phyloP scores from a whole-genome alignment of 2,329 filamentous ascomycete genomes.

The Byssochlamys sp. region DNA sequence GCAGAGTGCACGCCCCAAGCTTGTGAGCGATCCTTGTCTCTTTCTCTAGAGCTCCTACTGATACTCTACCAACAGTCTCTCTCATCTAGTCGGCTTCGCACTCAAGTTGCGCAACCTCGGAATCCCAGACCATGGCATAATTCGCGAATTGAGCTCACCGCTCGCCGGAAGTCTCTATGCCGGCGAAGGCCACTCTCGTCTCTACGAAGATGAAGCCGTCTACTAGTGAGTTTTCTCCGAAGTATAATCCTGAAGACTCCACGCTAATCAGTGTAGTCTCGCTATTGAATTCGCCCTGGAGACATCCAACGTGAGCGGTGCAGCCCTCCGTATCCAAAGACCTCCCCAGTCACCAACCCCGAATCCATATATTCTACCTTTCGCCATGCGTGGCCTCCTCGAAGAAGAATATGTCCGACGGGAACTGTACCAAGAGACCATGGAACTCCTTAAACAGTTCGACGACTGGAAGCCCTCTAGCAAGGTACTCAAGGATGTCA shows the following conservation, averaged over 20 bases:
- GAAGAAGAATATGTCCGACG: constrained; percentile 86
- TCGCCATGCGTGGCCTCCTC: constrained; percentile 85
- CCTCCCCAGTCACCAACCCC: constrained; percentile 36
- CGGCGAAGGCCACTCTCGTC: constrained; percentile 82
- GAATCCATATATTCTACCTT: constrained; percentile 86
- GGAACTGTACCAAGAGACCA: constrained; percentile 66
- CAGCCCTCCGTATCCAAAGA: constrained; percentile 44
- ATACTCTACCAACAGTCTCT: constrained; percentile 45
- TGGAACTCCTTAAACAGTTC: constrained; percentile 72
- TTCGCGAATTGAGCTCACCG: constrained; percentile 78
- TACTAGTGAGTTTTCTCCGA: constrained; percentile 52
- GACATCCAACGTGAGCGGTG: constrained; percentile 48
- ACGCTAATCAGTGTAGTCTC: constrained; percentile 37
- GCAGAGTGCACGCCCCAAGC: constrained; percentile 79
- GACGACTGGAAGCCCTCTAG: constrained; percentile 85
- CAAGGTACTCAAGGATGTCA: constrained; percentile 90
- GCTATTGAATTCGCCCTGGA: constrained; percentile 65
- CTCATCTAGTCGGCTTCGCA: constrained; percentile 82
- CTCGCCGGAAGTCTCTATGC: constrained; percentile 84
- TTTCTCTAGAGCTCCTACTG: constrained; percentile 2
- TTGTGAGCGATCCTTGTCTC: constrained; percentile 47
- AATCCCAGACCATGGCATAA: constrained; percentile 81
- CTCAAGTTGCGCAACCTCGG: constrained; percentile 90
- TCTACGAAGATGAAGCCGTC: constrained; percentile 81
- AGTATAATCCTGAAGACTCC: neutral